A percentile compares a stretch with the other conserved stretches of the same genome.
These are phyloP conservation scores for Halocafeteria seosinensis DNA, from an alignment of 108 stramenopile genomes.

Conservation along the genomic window DNA sequence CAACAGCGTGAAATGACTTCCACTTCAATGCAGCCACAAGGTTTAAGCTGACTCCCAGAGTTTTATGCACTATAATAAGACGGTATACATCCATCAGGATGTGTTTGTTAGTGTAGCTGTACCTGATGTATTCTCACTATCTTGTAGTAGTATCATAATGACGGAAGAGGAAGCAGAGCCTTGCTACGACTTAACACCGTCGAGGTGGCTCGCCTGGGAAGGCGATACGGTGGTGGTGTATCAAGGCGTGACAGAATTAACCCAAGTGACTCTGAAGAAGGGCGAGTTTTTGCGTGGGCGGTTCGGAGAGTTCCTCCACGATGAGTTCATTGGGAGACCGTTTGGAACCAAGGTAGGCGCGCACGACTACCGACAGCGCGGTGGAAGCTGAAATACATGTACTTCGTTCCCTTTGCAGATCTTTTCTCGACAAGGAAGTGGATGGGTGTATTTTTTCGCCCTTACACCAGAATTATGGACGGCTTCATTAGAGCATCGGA, in stretches of 20 bases:
- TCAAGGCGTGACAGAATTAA: background rate
- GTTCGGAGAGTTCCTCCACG: background rate
- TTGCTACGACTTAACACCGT: no score
- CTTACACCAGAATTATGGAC: slow-evolving; percentile 67
- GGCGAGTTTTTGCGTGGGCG: background rate
- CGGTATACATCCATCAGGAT: no score
- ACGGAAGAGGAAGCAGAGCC: no score
- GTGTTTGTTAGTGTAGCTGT: no score
- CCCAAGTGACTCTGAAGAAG: background rate
- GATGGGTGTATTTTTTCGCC: background rate
- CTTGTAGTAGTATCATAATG: no score
- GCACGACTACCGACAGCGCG: background rate
- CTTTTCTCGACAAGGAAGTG: background rate
- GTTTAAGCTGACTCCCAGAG: no score
- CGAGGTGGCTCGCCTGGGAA: no score
- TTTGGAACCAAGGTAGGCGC: background rate
- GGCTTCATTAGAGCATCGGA: slow-evolving; percentile 54
- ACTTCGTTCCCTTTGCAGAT: background rate
- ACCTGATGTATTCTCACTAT: no score
- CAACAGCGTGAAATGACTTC: no score
- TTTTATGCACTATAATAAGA: no score
- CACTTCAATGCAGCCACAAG: no score
- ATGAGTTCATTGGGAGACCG: background rate
- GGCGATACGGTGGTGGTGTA: background rate
- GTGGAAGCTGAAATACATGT: background rate